These are phyloP conservation scores for Peronospora farinosa DNA, from an alignment of 352 stramenopile species.

Conservation along the genomic window DNA sequence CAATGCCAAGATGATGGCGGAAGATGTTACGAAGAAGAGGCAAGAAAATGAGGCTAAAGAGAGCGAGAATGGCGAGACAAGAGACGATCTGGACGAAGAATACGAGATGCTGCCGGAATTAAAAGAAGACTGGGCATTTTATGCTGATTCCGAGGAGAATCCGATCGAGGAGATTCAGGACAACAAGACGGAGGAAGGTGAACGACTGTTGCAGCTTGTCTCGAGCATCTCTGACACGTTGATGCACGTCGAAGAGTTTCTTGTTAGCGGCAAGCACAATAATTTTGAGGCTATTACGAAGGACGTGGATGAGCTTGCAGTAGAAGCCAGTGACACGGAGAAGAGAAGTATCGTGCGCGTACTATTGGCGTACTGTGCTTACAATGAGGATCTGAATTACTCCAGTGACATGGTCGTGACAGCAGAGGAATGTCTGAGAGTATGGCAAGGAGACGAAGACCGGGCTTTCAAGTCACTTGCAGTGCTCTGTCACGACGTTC, in stretches of 20 bases:
- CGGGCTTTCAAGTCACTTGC: constrained; percentile 67
- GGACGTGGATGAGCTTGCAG: constrained; percentile 39
- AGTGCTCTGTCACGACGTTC: constrained; percentile 56
- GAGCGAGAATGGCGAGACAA: constrained; percentile 6
- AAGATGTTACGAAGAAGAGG: not conserved
- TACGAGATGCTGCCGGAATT: constrained; percentile 32
- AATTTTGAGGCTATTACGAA: constrained; percentile 41
- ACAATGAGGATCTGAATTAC: constrained; percentile 65
- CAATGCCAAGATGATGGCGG: constrained; percentile 9
- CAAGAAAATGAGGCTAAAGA: not conserved
- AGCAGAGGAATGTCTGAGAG: constrained; percentile 54
- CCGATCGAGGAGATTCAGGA: constrained; percentile 10
- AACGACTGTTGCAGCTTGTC: constrained; percentile 31
- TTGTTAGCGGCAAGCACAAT: constrained; percentile 47
- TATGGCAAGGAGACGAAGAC: constrained; percentile 63
- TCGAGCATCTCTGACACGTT: constrained; percentile 30
- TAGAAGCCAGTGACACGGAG: constrained; percentile 29
- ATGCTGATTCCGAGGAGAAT: constrained; percentile 27
- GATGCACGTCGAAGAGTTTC: constrained; percentile 51
- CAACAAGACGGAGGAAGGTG: constrained; percentile 15
- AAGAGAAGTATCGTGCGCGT: constrained; percentile 47
- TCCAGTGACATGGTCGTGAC: constrained; percentile 53
- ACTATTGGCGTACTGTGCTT: constrained; percentile 67
- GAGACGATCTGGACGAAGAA: constrained; percentile 26
- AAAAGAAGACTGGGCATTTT: constrained; percentile 30